Conservation (phyloP, 2,329 filamentous ascomycete species). For the Colletotrichum agaves region DNA sequence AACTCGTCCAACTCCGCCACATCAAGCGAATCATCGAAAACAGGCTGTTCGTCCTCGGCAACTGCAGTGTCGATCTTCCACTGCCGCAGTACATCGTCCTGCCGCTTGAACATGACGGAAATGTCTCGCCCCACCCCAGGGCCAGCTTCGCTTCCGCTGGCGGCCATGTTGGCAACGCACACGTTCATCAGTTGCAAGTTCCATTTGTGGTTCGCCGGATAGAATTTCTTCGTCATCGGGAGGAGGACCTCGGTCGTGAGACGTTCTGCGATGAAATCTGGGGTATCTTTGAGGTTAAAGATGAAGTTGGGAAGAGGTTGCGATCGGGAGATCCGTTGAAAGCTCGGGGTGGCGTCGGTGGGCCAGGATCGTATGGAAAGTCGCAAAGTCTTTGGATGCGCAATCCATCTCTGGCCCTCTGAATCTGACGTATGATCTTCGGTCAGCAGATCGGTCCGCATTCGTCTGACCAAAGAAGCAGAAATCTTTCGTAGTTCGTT, state of each 20-base stretch:
- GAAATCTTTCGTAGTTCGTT: conserved; percentile 77
- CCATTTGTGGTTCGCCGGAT: conserved; percentile 75
- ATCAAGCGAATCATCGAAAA: conserved; percentile 38
- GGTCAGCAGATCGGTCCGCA: conserved; percentile 80
- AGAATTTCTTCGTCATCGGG: conserved; percentile 78
- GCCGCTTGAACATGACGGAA: conserved; percentile 80
- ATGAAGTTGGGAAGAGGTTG: conserved; percentile 77
- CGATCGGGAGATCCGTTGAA: conserved; percentile 80
- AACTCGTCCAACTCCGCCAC: conserved; percentile 44
- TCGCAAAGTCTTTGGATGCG: conserved; percentile 82
- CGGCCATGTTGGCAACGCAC: conserved; percentile 85
- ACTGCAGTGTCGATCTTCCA: conserved; percentile 65
- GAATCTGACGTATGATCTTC: conserved; percentile 52
- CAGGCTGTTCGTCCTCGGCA: conserved; percentile 32
- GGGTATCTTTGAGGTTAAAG: conserved; percentile 69
- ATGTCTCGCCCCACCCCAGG: conserved; percentile 79
- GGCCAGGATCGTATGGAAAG: conserved; percentile 77
- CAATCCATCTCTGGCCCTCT: conserved; percentile 71
- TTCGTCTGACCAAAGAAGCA: conserved; percentile 77
- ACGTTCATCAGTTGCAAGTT: conserved; percentile 87
- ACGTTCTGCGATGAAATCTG: conserved; percentile 71
- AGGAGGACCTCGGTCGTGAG: conserved; percentile 76
- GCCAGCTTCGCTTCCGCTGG: conserved; percentile 61
- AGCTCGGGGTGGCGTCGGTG: conserved; percentile 63
- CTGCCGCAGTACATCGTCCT: conserved; percentile 75